These are phyloP conservation scores for Kazachstania psychrophila DNA, from an alignment of 805 yeast species.

Conservation along the genomic window DNA sequence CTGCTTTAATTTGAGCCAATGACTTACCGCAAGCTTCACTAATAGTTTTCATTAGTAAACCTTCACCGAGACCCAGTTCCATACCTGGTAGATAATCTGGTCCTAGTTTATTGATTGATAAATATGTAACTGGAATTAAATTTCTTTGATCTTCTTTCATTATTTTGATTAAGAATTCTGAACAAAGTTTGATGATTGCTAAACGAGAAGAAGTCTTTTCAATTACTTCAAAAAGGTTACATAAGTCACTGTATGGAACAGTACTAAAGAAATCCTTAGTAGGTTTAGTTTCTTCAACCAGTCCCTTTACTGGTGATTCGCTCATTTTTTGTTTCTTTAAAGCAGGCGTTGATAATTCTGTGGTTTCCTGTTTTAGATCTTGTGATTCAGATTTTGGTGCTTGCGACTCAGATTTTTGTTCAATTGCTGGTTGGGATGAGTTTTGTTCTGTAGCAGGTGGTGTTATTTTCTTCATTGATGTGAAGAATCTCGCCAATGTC, in stretches of 20 bases:
- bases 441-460: constrained; percentile 5
- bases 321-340: constrained; percentile 1
- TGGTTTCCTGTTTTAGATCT: neutral
- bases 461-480: constrained; percentile 16
- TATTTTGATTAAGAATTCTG: constrained; percentile 62
- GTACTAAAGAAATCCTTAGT: constrained; percentile 6
- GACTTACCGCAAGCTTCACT: constrained; percentile 86
- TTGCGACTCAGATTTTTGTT: neutral
- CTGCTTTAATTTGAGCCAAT: constrained; percentile 56
- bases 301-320: neutral
- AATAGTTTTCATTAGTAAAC: constrained; percentile 76
- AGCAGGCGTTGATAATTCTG: neutral
- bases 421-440: no score
- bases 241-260: constrained; percentile 33
- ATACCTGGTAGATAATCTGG: constrained; percentile 89
- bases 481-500: constrained; percentile 27
- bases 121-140: constrained; percentile 64
- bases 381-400: neutral
- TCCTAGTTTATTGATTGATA: constrained; percentile 80
- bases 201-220: constrained; percentile 77
- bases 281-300: neutral
- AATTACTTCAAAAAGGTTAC: constrained; percentile 63
- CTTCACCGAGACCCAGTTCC: constrained; percentile 90
- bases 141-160: constrained; percentile 45
- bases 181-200: constrained; percentile 66